Base-by-base conservation (phyloP, 192 early-diverging fungal species). In the Funneliformis geosporum region DNA sequence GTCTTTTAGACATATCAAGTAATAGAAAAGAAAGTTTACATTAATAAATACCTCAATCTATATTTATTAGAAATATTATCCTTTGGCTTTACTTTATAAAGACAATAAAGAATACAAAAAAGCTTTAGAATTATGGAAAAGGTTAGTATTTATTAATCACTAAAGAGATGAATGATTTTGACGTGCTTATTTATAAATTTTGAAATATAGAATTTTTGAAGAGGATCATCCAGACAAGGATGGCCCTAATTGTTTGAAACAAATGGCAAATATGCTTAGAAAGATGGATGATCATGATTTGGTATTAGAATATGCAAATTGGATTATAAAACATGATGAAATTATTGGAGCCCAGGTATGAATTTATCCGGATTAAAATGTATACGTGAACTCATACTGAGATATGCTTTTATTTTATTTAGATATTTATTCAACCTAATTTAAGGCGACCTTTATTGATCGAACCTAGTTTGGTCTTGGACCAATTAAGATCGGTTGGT, bases 61-160 rank as follows among this genome's bases (percentile, higher is more conserved):
- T 75, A 59, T 50, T 28, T 42, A 21, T 40, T 55, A 88, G 87
- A 85, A 86, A 76, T 88, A 87, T 79, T 94, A 91, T 80, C 88
- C 88, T 8, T 80, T 93, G 0, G 86, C 85, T 10, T 70, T 93
- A 1, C 85, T 94, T 27, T 90, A 90, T 67, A 90, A 92, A 84
- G 66, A 79, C 2, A 85, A 83, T 14, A 83, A 84, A 46, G 76
- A 85, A 66, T 81, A 77, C 25, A 75, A 83, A 46, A 85, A 89
- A 27, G 81, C 85, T 5, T 81, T 95, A 67, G 89, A 91, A 25
- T 80, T 93, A 12, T 93, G 91, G 92, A 86, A 84, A 72, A 84
- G 83, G 93, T 94, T 84, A 50, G 81, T 70, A 46, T 18, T 61
- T 55, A 39, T 78, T 25, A n/a, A 47, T 18, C 73, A 14, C 6